Base-by-base conservation (phyloP, 495 filamentous ascomycete genomes). In the Polyplosphaeria fusca region DNA sequence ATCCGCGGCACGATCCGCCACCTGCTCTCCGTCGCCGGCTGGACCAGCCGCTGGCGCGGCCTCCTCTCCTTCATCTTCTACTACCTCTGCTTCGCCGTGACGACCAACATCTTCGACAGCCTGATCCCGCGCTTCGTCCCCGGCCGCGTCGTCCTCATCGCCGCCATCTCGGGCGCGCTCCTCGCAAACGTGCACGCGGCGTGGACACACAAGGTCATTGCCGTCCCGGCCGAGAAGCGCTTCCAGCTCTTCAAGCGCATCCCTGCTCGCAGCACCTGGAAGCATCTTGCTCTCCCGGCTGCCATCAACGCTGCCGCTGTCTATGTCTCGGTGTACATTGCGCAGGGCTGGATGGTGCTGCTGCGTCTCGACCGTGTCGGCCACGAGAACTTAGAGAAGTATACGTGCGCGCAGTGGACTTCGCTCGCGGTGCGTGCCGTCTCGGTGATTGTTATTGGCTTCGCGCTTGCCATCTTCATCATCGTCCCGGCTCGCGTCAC, bases 161-260 rank as follows among this genome's bases (percentile, higher is more conserved):
- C 68, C 26, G 66, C 74, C 14, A 0, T 80, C 45, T 35, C 73
- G 39, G 69, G 70, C 28, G 52, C 81, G n/a, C 58, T 77, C 3
- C 51, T 78, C 30, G 70, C 77, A 12, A 79, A 75, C 53, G 62
- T 82, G 50, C 74, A 76, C 47, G 74, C 82, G 60, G 71, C 76
- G 42, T 85, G 83, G 79, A 75, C 83, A 4, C 79, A 85, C 69
- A 81, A 79, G 56, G 75, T 83, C 55, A 82, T 85, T 65, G 78
- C 81, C 12, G 70, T 78, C 65, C 76, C 77, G 18, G 77, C 77
- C 5, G 62, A 70, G 30, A 78, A 79, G 72, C 68, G 71, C 27
- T 81, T 73, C 61, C 68, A 71, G 30, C 80, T 73, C 60, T 79
- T 69, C 53, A 71, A 73, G 61, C 77, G 80, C 26, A 72, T 82